Evolutionary conservation across 2,329 filamentous ascomycete species (phyloP).

Genomic region (Ceratocystis lukuohia): DNA sequence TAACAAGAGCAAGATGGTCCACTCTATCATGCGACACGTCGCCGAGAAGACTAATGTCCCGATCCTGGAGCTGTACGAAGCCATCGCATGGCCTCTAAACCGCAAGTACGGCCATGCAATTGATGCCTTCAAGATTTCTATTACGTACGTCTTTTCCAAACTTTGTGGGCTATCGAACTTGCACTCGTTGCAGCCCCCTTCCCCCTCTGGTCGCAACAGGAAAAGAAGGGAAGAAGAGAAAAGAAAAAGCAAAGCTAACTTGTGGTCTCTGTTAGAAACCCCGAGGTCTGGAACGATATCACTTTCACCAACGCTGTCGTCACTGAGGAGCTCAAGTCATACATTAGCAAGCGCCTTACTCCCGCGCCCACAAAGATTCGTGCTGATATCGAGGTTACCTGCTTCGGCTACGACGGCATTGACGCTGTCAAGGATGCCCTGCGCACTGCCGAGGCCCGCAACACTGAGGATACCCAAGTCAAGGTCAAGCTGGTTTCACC

Average conservation of each 20-base stretch:
- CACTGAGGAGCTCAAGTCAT: conserved; percentile 78
- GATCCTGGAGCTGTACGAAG: conserved; percentile 90
- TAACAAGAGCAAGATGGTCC: conserved; percentile 99
- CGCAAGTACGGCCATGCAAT: conserved; percentile 94
- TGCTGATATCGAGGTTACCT: conserved; percentile 92
- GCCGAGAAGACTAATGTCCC: conserved; percentile 90
- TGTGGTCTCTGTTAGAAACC: conserved; percentile 47
- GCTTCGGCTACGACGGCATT: conserved; percentile 93
- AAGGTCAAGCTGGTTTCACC: conserved; percentile 98
- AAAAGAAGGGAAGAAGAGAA: too few species aligned
- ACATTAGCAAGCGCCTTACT: conserved; percentile 93
- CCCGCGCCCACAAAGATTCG: conserved; percentile 98
- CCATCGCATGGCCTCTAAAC: conserved; percentile 93
- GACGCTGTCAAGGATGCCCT: conserved; percentile 93
- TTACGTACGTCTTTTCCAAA: conserved; percentile 54
- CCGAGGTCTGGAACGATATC: conserved; percentile 90
- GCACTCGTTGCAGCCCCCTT: not conserved
- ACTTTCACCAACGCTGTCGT: conserved; percentile 75
- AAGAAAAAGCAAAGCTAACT: not conserved
- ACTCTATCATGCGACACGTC: conserved; percentile 97
- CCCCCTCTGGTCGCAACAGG: not conserved
- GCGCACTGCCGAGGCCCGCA: conserved; percentile 79
- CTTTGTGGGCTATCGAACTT: not conserved
- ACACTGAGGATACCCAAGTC: conserved; percentile 84
- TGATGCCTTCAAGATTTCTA: conserved; percentile 97